phyloP scores from a whole-genome alignment of 2,329 filamentous ascomycete genomes.

The Diaporthe batatas region DNA sequence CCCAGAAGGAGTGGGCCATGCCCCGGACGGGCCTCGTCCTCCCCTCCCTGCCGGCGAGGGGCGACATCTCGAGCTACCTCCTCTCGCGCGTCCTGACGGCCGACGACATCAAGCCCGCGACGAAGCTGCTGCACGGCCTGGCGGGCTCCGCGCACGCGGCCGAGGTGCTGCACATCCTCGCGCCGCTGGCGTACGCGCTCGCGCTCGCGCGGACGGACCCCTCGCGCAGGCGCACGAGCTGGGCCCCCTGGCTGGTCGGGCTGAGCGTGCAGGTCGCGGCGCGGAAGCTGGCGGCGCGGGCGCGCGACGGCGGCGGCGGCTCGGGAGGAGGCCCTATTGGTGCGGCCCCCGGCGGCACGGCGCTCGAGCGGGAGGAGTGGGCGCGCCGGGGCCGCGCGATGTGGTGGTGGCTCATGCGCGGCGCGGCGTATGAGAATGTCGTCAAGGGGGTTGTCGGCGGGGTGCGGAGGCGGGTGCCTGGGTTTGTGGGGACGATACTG shows the following conservation, averaged over 20 bases:
- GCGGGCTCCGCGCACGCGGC: slow-evolving; percentile 81
- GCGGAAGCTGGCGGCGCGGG: slow-evolving; percentile 72
- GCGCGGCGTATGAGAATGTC: slow-evolving; percentile 95
- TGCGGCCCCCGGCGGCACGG: slow-evolving; percentile 71
- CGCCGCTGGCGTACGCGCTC: slow-evolving; percentile 88
- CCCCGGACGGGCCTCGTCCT: slow-evolving; percentile 91
- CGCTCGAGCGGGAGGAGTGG: slow-evolving; percentile 91
- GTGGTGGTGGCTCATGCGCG: slow-evolving; percentile 96
- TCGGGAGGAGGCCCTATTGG: not conserved
- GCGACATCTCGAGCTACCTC: slow-evolving; percentile 88
- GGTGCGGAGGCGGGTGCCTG: slow-evolving; percentile 81
- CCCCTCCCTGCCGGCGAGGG: slow-evolving; percentile 83
- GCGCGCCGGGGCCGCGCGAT: slow-evolving; percentile 89
- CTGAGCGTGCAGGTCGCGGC: slow-evolving; percentile 88
- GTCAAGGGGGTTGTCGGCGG: slow-evolving; percentile 81
- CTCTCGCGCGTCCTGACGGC: slow-evolving; percentile 91
- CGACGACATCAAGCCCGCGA: slow-evolving; percentile 95
- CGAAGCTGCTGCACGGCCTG: slow-evolving; percentile 85
- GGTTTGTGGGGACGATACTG: slow-evolving; percentile 85
- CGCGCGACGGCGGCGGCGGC: slow-evolving; percentile 2
- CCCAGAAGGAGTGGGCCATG: slow-evolving; percentile 84
- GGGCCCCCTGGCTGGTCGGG: slow-evolving; percentile 93
- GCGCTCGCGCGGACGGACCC: slow-evolving; percentile 78
- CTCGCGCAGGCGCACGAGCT: slow-evolving; percentile 70
- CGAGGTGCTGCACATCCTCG: slow-evolving; percentile 91